phyloP scores from a whole-genome alignment of 2,329 filamentous ascomycete species.

The Chrysoporthe deuterocubensis region DNA sequence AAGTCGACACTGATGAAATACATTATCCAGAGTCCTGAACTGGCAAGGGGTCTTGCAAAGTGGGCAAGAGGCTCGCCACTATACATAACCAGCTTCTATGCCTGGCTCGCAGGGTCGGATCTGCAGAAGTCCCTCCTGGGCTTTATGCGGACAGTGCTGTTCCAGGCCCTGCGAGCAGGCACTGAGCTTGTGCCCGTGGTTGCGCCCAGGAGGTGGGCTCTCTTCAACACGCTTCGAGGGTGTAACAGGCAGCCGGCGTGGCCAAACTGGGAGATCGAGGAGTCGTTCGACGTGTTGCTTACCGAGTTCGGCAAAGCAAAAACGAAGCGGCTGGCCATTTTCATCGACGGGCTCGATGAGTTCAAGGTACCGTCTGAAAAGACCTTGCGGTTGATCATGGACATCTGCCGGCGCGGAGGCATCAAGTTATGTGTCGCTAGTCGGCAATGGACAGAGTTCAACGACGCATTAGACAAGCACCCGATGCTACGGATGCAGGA shows the following conservation, averaged over 20 bases:
- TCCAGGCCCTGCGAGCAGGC: background rate
- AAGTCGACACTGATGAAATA: slow-evolving; percentile 2
- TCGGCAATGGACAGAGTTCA: background rate
- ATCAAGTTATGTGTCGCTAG: background rate
- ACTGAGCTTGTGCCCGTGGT: background rate
- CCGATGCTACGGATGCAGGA: background rate
- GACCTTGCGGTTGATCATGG: background rate
- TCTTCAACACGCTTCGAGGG: background rate
- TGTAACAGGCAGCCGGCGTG: background rate
- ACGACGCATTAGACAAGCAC: background rate
- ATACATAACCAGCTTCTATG: background rate
- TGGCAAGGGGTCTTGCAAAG: background rate
- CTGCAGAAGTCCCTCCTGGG: background rate
- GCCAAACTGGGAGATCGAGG: background rate
- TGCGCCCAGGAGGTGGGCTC: background rate
- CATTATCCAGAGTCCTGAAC: background rate
- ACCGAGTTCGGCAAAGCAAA: background rate
- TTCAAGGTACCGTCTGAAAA: background rate
- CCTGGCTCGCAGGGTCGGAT: background rate
- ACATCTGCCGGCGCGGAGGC: background rate
- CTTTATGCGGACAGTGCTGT: background rate
- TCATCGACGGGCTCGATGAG: background rate
- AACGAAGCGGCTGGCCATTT: background rate
- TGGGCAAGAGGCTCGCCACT: background rate
- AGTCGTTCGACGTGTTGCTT: background rate